Evolutionary conservation across 2,329 filamentous ascomycete genomes (phyloP).

Genomic region (Alternaria hordeiaustralica): DNA sequence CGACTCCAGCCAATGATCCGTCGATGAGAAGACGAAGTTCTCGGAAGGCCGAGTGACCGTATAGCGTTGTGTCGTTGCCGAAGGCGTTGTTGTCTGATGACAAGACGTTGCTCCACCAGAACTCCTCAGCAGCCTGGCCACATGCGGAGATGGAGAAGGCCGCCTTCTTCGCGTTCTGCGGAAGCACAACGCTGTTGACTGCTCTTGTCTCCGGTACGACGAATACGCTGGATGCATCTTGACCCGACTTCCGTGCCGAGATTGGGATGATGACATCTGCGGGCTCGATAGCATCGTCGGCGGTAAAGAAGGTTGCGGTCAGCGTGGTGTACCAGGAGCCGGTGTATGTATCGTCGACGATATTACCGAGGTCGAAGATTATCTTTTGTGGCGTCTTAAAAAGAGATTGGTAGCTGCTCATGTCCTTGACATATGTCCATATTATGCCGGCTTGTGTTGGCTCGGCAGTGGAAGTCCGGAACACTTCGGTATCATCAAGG

Average conservation of each 20-base stretch:
- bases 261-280: constrained; percentile 73
- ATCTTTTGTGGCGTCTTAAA: constrained; percentile 74
- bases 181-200: constrained; percentile 66
- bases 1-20: constrained; percentile 72
- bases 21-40: constrained; percentile 82
- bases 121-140: constrained; percentile 78
- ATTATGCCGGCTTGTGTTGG: constrained; percentile 73
- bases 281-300: constrained; percentile 50
- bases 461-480: constrained; percentile 82
- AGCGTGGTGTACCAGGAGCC: constrained; percentile 76
- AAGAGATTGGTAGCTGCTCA: constrained; percentile 72
- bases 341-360: constrained; percentile 74
- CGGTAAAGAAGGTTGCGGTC: constrained; percentile 73
- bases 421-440: constrained; percentile 81
- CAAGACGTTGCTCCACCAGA: constrained; percentile 83
- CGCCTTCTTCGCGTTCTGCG: constrained; percentile 70
- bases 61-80: constrained; percentile 62
- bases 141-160: constrained; percentile 79
- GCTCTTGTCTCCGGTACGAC: constrained; percentile 69
- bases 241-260: constrained; percentile 60
- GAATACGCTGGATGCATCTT: constrained; percentile 69
- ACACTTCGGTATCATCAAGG: constrained; percentile 79
- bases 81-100: constrained; percentile 68
- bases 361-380: constrained; percentile 77
- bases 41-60: constrained; percentile 75